Evolutionary conservation across 164 flowering plant genomes (phyloP).

Genomic region (Cinnamomum micranthum): DNA sequence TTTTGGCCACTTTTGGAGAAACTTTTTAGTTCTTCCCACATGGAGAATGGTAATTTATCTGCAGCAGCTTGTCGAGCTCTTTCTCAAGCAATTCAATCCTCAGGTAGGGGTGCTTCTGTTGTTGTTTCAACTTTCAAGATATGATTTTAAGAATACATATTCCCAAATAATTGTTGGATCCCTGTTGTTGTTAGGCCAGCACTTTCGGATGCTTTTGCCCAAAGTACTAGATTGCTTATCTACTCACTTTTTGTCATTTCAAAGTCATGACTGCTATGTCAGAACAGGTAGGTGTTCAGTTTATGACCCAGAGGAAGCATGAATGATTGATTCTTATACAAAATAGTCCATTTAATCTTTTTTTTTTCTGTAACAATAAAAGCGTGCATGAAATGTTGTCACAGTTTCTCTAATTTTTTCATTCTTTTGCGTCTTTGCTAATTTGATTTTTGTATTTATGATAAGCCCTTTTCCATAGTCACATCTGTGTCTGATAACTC

Average conservation of each 20-base stretch:
- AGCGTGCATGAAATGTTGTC: no score
- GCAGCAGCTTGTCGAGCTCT: conserved; percentile 93
- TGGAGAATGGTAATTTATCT: conserved; percentile 71
- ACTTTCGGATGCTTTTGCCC: conserved; percentile 60
- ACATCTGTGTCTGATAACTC: no score
- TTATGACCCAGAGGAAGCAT: background rate
- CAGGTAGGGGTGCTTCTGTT: conserved; percentile 38
- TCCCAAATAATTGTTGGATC: background rate
- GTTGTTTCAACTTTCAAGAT: background rate
- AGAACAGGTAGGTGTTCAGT: conserved; percentile 59
- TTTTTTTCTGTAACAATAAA: no score
- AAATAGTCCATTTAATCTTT: background rate
- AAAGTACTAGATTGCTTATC: conserved; percentile 74
- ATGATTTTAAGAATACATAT: background rate
- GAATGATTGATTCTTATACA: background rate
- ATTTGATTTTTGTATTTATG: no score
- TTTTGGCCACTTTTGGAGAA: conserved; percentile 92
- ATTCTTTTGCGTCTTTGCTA: no score
- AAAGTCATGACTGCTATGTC: conserved; percentile 80
- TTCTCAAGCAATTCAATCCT: conserved; percentile 76
- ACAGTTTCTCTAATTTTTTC: no score
- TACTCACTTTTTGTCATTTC: conserved; percentile 66
- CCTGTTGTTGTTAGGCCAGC: conserved; percentile 62
- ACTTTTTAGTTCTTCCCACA: conserved; percentile 60
- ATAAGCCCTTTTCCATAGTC: no score